Percentiles rank a stretch among this genome's conserved stretches.
phyloP scores from a whole-genome alignment of 176 grass and related monocot species.

The Oryza longistaminata region DNA sequence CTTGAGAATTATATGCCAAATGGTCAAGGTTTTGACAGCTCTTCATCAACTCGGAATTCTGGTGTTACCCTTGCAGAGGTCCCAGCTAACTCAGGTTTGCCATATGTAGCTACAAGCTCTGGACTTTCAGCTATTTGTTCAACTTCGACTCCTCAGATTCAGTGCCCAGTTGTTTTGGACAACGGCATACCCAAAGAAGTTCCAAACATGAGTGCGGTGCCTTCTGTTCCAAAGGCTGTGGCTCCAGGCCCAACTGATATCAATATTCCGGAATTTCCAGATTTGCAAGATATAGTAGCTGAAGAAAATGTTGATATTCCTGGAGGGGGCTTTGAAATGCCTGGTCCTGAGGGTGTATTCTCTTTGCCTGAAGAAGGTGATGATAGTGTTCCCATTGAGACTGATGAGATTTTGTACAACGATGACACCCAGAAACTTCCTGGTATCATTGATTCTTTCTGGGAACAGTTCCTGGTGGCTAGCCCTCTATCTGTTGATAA shows the following conservation, averaged over 20 bases:
- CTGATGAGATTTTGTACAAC: constrained; percentile 55
- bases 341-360: constrained; percentile 62
- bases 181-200: constrained; percentile 39
- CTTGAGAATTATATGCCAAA: constrained; percentile 58
- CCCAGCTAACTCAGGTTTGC: constrained; percentile 48
- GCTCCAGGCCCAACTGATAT: constrained; percentile 38
- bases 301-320: constrained; percentile 44
- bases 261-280: constrained; percentile 50
- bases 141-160: constrained; percentile 50
- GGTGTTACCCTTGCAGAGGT: constrained; percentile 82
- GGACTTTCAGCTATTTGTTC: constrained; percentile 65
- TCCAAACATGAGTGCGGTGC: constrained; percentile 33
- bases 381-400: constrained; percentile 65
- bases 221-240: constrained; percentile 54
- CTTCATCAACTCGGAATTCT: constrained; percentile 61
- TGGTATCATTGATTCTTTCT: constrained; percentile 84
- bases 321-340: constrained; percentile 50
- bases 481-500: constrained; percentile 61
- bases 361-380: constrained; percentile 49
- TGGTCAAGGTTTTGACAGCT: constrained; percentile 54
- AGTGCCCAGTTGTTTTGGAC: constrained; percentile 40
- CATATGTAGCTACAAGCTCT: constrained; percentile 53
- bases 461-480: constrained; percentile 82
- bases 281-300: constrained; percentile 58
- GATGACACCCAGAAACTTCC: constrained; percentile 73